Base-by-base conservation (phyloP, 306 rosid species). In the Citrullus amarus region DNA sequence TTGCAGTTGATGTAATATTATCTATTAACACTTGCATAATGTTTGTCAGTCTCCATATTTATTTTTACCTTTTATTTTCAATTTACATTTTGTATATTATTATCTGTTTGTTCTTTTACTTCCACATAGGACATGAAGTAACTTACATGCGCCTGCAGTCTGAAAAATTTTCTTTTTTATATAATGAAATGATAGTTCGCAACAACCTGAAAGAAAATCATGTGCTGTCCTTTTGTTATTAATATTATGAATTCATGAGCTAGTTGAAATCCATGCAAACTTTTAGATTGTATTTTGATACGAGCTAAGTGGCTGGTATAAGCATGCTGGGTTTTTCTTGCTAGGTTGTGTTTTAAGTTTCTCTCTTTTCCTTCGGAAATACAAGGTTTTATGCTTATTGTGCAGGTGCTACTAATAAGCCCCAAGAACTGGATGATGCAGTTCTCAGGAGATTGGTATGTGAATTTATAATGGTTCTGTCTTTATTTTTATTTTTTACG, bases 341-440 rank as follows among this genome's bases (percentile, higher is more conserved):
- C 57, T 20, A 39, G 4, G 15, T 70, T 70, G 25, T 70, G 38
- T 78, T 62, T 77, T 12, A 65, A 55, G 55, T 80, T 71, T 61
- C 46, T 69, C 22, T 63, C 72, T 18, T 16, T 38, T 10, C 36
- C 63, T 53, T 78, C 4, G 55, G 44, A 68, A 60, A 68, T 46
- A 60, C 48, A 69, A 69, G 69, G 61, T 57, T 82, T 76, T 77
- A 77, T 62, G 61, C 83, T 75, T 80, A 48, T 15, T 39, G 76
- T 83, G 62, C 81, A 95, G 98, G 98, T 84, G 98, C 98, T 32
- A 95, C 98, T 36, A 95, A 95, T 85, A 95, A 92, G 93, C 98
- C 98, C 2, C 97, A 92, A 83, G 98, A 95, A 82, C 83, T 95
- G 84, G 98, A 95, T 86, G 98, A 95, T 46, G 98, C 98, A 10